Evolutionary conservation across 1,139 yeast species (phyloP).

Genomic region (Zygosaccharomyces sapae): DNA sequence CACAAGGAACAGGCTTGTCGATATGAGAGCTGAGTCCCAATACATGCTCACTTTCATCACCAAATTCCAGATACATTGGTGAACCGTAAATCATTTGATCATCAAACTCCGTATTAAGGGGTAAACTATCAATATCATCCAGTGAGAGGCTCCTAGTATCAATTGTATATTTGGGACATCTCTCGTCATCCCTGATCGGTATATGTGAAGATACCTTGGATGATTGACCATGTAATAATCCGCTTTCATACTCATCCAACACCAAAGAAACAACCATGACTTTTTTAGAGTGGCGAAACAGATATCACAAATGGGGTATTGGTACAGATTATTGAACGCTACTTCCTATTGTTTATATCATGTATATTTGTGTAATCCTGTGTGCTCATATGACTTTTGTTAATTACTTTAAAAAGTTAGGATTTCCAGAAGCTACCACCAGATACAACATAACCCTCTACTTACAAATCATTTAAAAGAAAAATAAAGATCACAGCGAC

Average conservation of each 20-base stretch:
- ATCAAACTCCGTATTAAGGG: slow-evolving; percentile 27
- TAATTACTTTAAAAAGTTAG: too few species aligned
- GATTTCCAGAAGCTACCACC: too few species aligned
- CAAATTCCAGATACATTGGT: slow-evolving; percentile 31
- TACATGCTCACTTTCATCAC: slow-evolving; percentile 14
- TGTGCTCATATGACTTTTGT: too few species aligned
- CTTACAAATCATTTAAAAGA: too few species aligned
- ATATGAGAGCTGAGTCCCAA: slow-evolving; percentile 11
- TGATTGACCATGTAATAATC: slow-evolving; percentile 4
- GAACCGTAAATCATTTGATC: slow-evolving; percentile 29
- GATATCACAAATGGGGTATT: too few species aligned
- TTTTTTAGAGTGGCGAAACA: too few species aligned
- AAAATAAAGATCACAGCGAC: too few species aligned
- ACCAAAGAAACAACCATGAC: slow-evolving; percentile 12
- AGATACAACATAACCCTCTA: too few species aligned
- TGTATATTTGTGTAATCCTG: too few species aligned
- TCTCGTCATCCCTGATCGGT: not conserved
- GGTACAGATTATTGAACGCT: not conserved
- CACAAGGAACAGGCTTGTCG: slow-evolving; percentile 13
- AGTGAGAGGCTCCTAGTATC: slow-evolving; percentile 17
- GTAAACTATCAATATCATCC: slow-evolving; percentile 32
- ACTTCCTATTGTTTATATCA: too few species aligned
- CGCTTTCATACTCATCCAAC: slow-evolving; percentile 16
- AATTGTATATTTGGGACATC: slow-evolving; percentile 6
- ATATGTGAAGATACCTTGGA: slow-evolving; percentile 2